Conservation (phyloP, 1,284 basidiomycete genomes). For the Ganoderma lucidum region DNA sequence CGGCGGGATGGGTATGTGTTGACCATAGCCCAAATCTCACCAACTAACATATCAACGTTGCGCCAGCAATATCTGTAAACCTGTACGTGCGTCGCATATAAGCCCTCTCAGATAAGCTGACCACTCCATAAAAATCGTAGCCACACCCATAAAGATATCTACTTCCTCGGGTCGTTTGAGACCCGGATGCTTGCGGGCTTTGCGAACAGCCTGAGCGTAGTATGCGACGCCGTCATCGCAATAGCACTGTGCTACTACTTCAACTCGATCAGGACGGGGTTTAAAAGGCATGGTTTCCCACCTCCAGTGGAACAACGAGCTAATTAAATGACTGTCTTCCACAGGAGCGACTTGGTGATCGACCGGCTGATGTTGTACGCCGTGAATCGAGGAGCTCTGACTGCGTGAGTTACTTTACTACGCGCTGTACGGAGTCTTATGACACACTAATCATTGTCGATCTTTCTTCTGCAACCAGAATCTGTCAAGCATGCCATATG, state of each 20-base stretch:
- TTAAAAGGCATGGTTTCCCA: neutral
- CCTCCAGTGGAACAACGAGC: no score
- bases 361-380: neutral
- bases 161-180: no score
- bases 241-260: neutral
- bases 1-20: no score
- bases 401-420: neutral
- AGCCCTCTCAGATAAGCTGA: no score
- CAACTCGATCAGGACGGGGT: neutral
- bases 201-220: neutral
- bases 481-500: neutral
- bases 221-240: conserved; percentile 4
- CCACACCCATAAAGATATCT: no score
- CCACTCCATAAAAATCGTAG: no score
- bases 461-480: neutral
- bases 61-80: no score
- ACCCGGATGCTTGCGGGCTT: neutral
- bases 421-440: no score
- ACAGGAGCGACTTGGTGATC: neutral
- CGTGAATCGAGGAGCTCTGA: neutral
- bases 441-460: neutral
- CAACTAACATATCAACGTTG: no score
- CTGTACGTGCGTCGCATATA: no score
- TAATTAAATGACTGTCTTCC: no score
- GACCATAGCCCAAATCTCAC: no score